These are phyloP conservation scores for Scytalidium sp. DNA, from an alignment of 2,329 filamentous ascomycete species.

Conservation along the genomic window DNA sequence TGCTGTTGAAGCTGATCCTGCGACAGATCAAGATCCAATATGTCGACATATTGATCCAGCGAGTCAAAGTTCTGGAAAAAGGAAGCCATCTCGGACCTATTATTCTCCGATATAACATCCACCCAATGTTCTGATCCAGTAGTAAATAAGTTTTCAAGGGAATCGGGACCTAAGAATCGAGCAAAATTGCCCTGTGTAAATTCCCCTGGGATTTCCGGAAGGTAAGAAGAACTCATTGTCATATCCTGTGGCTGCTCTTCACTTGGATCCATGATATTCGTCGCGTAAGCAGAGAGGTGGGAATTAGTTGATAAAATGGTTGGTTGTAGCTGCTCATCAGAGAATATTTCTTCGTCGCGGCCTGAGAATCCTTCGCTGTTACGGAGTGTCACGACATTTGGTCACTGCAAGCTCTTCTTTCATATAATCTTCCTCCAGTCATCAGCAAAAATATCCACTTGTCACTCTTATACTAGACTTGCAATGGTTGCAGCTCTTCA, in stretches of 20 bases:
- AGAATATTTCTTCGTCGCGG: constrained; percentile 67
- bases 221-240: neutral
- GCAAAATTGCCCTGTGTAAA: constrained; percentile 1
- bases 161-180: constrained; percentile 8
- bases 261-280: constrained; percentile 1
- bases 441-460: constrained; percentile 70
- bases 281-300: neutral
- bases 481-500: constrained; percentile 68
- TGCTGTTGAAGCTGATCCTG: neutral
- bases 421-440: constrained; percentile 73
- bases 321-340: constrained; percentile 37
- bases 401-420: constrained; percentile 73
- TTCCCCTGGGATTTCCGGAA: constrained; percentile 2
- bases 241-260: neutral
- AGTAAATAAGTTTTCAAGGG: constrained; percentile 7
- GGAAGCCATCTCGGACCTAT: neutral
- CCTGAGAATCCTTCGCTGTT: constrained; percentile 58
- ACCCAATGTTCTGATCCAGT: constrained; percentile 1
- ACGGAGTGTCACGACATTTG: constrained; percentile 67
- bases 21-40: too few relatives aligned
- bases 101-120: constrained; percentile 1
- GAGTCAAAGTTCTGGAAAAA: constrained; percentile 4
- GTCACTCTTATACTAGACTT: constrained; percentile 73
- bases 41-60: constrained; percentile 9
- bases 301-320: constrained; percentile 2